A percentile compares a stretch with the other conserved stretches of the same genome.
These are phyloP conservation scores for Erysimum pusillum DNA, from an alignment of 441 rosid species.

Conservation along the genomic window DNA sequence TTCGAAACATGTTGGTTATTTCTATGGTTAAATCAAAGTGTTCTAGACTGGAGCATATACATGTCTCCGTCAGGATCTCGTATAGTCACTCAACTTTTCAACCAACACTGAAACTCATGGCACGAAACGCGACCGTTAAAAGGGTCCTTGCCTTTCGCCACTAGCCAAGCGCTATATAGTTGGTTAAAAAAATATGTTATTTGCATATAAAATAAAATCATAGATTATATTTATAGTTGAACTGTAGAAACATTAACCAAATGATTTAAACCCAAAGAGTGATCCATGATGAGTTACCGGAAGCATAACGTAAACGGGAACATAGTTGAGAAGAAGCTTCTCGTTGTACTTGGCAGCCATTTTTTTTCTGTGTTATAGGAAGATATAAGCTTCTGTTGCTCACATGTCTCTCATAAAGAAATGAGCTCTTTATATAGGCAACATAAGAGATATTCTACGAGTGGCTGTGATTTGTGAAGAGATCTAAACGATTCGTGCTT, in stretches of 20 bases:
- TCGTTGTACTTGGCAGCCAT: constrained; percentile 48
- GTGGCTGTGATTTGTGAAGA: not conserved
- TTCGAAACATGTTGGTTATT: not conserved
- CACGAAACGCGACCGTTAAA: not conserved
- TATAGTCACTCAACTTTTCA: not conserved
- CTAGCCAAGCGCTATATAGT: not conserved
- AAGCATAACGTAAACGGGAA: constrained; percentile 82
- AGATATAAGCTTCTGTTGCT: not conserved
- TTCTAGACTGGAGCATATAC: not conserved
- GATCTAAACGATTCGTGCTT: not conserved
- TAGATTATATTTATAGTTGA: not conserved
- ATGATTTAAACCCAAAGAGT: not conserved
- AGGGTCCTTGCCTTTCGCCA: constrained; percentile 1
- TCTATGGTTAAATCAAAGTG: not conserved
- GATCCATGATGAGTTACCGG: constrained; percentile 61
- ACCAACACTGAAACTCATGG: not conserved
- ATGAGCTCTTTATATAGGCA: constrained; percentile 31
- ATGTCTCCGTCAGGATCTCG: not conserved
- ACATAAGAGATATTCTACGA: not conserved
- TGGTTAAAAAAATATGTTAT: not conserved
- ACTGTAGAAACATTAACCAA: not conserved
- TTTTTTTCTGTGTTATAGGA: not conserved
- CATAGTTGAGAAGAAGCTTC: constrained; percentile 68
- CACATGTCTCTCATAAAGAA: not conserved
- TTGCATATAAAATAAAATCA: not conserved